Evolutionary conservation across 2,329 filamentous ascomycete genomes (phyloP).

Genomic region (Beauveria australis): DNA sequence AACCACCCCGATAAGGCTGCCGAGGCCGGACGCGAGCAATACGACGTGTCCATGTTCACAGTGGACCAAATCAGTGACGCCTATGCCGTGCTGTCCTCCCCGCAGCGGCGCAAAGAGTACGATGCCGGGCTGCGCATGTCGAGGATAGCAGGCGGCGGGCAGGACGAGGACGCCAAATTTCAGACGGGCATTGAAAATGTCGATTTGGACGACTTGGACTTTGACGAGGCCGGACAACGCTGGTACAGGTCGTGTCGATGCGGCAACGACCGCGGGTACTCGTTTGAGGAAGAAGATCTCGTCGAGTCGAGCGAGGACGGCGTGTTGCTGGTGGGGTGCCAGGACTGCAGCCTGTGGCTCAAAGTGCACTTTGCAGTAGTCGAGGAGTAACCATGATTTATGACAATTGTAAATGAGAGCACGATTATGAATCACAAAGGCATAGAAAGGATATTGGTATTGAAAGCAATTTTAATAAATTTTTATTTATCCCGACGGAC

Average conservation of each 20-base stretch:
- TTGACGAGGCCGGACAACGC: slow-evolving; percentile 36
- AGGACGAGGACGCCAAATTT: slow-evolving; percentile 26
- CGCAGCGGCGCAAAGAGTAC: slow-evolving; percentile 42
- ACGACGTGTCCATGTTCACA: slow-evolving; percentile 30
- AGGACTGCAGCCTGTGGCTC: slow-evolving; percentile 59
- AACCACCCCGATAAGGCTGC: slow-evolving; percentile 56
- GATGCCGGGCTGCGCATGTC: slow-evolving; percentile 38
- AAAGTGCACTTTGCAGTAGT: slow-evolving; percentile 55
- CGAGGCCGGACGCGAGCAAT: slow-evolving; percentile 7
- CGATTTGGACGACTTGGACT: slow-evolving; percentile 56
- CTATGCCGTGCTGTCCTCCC: slow-evolving; percentile 46
- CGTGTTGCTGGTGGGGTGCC: slow-evolving; percentile 56
- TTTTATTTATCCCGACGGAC: slow-evolving; percentile 50
- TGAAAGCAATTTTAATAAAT: slow-evolving; percentile 36
- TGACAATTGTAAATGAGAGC: slow-evolving; percentile 6
- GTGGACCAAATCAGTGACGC: slow-evolving; percentile 58
- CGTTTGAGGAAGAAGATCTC: slow-evolving; percentile 50
- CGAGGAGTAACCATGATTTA: slow-evolving; percentile 22
- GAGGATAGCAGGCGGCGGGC: slow-evolving; percentile 15
- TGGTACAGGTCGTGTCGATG: slow-evolving; percentile 57
- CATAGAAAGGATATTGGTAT: background rate
- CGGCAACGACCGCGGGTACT: slow-evolving; percentile 53
- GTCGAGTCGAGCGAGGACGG: slow-evolving; percentile 50
- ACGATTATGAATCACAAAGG: background rate
- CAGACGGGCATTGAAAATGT: slow-evolving; percentile 54